Evolutionary conservation across 768 basidiomycete genomes (phyloP).

Genomic region (Arthromyces matolae): DNA sequence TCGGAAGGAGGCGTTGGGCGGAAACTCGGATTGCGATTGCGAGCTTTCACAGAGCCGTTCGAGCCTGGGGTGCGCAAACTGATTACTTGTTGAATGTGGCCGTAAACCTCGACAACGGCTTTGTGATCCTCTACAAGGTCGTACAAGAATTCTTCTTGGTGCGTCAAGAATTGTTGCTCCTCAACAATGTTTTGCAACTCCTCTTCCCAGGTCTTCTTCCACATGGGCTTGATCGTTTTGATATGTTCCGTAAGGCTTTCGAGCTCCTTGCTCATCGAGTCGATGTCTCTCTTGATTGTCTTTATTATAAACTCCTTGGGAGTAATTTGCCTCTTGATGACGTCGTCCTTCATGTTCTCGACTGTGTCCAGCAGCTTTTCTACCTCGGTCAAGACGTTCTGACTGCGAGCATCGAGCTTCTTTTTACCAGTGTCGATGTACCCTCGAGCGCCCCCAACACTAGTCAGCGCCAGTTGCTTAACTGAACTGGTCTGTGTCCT

Average conservation of each 20-base stretch:
- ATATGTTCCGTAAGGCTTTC: conserved; percentile 80
- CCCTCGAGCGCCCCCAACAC: conserved; percentile 80
- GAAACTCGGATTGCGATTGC: conserved; percentile 48
- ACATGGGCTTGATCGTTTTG: conserved; percentile 87
- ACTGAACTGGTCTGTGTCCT: conserved; percentile 85
- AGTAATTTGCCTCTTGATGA: conserved; percentile 81
- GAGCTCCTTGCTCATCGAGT: conserved; percentile 61
- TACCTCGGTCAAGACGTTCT: conserved; percentile 86
- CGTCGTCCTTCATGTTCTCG: conserved; percentile 87
- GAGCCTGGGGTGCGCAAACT: conserved; percentile 53
- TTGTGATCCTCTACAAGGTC: conserved; percentile 93
- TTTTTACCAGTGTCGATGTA: conserved; percentile 91
- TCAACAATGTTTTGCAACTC: conserved; percentile 96
- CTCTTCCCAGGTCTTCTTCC: conserved; percentile 98
- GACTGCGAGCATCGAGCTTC: conserved; percentile 85
- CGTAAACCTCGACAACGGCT: conserved; percentile 81
- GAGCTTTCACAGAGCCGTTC: conserved; percentile 25
- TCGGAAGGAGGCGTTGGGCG: conserved; percentile 64
- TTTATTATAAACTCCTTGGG: conserved; percentile 75
- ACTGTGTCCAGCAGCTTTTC: conserved; percentile 92
- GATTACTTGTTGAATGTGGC: conserved; percentile 88
- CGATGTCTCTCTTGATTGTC: conserved; percentile 68
- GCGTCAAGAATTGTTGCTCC: conserved; percentile 90
- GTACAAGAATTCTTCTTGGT: conserved; percentile 87
- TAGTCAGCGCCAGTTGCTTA: conserved; percentile 76